Evolutionary conservation across 495 filamentous ascomycete genomes (phyloP).

Genomic region (Antarctomyces pellizariae): DNA sequence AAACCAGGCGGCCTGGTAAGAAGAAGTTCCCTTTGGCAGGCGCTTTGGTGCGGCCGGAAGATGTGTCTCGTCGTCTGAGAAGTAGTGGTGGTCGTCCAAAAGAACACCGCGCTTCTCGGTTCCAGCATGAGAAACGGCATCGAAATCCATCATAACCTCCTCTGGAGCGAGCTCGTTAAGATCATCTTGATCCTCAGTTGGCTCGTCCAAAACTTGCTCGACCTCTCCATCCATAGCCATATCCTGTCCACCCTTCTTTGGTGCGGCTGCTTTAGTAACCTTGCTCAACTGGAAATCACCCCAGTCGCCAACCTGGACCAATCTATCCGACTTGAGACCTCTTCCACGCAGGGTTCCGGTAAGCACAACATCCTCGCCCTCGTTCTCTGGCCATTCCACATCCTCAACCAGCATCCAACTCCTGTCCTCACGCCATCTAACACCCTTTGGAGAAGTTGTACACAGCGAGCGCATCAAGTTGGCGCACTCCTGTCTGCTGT

Average conservation of each 20-base stretch:
- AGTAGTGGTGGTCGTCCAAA: slow-evolving; percentile 93
- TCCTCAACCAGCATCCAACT: slow-evolving; percentile 87
- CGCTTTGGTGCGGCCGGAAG: slow-evolving; percentile 39
- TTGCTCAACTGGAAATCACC: slow-evolving; percentile 87
- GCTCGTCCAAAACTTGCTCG: slow-evolving; percentile 35
- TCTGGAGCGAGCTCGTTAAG: slow-evolving; percentile 70
- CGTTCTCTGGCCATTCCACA: slow-evolving; percentile 38
- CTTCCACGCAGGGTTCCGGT: slow-evolving; percentile 74
- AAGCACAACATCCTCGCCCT: slow-evolving; percentile 35
- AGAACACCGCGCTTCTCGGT: slow-evolving; percentile 52
- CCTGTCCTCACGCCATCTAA: slow-evolving; percentile 79
- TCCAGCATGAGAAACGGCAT: slow-evolving; percentile 27
- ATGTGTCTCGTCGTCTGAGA: slow-evolving; percentile 68
- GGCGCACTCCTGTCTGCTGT: slow-evolving; percentile 66
- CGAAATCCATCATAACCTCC: slow-evolving; percentile 48
- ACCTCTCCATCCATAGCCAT: slow-evolving; percentile 42
- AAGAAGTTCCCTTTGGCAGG: slow-evolving; percentile 74
- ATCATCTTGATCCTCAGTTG: slow-evolving; percentile 57
- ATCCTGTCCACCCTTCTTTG: slow-evolving; percentile 34
- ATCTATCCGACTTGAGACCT: slow-evolving; percentile 66
- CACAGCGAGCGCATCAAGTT: slow-evolving; percentile 80
- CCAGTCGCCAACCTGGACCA: slow-evolving; percentile 84
- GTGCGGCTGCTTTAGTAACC: slow-evolving; percentile 53
- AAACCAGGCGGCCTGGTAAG: slow-evolving; percentile 87
- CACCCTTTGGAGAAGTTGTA: slow-evolving; percentile 71